These are phyloP conservation scores for Brassica incana DNA, from an alignment of 345 rosid species.

Conservation along the genomic window DNA sequence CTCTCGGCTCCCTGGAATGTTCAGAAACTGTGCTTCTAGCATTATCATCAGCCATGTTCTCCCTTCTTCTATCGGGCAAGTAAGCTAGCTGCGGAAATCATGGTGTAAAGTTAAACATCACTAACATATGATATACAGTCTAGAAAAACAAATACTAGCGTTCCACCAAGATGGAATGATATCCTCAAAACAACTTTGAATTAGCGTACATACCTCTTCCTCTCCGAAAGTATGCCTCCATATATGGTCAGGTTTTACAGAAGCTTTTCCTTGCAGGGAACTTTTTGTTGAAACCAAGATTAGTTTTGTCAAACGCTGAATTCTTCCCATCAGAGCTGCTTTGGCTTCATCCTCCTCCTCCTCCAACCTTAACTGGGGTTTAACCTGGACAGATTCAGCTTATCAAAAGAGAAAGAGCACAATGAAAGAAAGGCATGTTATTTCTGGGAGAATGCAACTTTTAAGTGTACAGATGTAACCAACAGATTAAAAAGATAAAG, in stretches of 20 bases:
- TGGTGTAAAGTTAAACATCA: constrained; percentile 27
- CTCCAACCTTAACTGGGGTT: constrained; percentile 93
- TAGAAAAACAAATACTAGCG: background rate
- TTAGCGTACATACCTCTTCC: constrained; percentile 62
- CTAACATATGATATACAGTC: constrained; percentile 11
- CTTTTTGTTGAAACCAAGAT: constrained; percentile 97
- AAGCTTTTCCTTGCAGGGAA: constrained; percentile 62
- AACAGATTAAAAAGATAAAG: constrained; percentile 8
- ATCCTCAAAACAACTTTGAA: constrained; percentile 1
- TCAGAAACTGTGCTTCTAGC: constrained; percentile 60
- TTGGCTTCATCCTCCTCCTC: constrained; percentile 99
- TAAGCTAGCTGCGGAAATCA: constrained; percentile 38
- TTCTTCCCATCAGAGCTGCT: constrained; percentile 98
- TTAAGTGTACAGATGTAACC: constrained; percentile 6
- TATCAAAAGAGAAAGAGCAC: constrained; percentile 17
- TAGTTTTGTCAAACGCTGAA: constrained; percentile 92
- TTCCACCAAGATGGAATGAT: constrained; percentile 8
- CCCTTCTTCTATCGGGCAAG: constrained; percentile 75
- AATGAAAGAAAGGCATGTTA: constrained; percentile 3
- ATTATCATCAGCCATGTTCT: constrained; percentile 58
- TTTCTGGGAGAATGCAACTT: constrained; percentile 14
- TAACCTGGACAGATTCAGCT: constrained; percentile 95
- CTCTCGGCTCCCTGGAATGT: constrained; percentile 57
- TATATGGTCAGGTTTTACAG: constrained; percentile 66
- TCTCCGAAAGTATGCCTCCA: constrained; percentile 71